phyloP scores from a whole-genome alignment of 106 monocot genomes.

The Apostasia shenzhenica region DNA sequence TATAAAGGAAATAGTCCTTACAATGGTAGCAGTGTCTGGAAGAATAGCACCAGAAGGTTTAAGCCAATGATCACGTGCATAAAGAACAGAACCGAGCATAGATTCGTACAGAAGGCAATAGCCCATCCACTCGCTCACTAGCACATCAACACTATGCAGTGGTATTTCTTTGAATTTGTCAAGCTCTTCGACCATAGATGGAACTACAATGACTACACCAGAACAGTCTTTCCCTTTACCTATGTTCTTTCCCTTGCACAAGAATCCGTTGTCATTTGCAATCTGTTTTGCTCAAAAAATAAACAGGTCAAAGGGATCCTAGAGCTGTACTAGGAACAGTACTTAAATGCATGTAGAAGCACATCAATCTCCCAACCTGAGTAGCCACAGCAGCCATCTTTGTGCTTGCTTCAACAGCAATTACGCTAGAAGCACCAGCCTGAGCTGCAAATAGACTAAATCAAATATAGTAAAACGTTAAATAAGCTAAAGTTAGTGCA shows the following conservation, averaged over 20 bases:
- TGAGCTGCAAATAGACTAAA: slow-evolving; percentile 92
- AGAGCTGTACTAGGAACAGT: not conserved
- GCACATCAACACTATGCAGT: slow-evolving; percentile 69
- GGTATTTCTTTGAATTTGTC: slow-evolving; percentile 45
- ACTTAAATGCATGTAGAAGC: not conserved
- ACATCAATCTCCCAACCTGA: slow-evolving; percentile 27
- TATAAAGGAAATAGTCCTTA: slow-evolving; percentile 11
- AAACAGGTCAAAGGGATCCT: not conserved
- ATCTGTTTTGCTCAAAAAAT: slow-evolving; percentile 34
- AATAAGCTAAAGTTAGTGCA: too few relatives aligned
- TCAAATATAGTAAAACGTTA: slow-evolving; percentile 3
- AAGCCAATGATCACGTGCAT: slow-evolving; percentile 90
- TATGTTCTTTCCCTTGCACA: slow-evolving; percentile 15
- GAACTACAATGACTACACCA: slow-evolving; percentile 65
- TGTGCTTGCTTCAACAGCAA: slow-evolving; percentile 92
- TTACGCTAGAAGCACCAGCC: slow-evolving; percentile 86
- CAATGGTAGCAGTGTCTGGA: slow-evolving; percentile 87
- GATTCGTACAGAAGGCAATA: slow-evolving; percentile 92
- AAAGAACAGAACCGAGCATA: slow-evolving; percentile 90
- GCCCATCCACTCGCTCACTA: slow-evolving; percentile 99
- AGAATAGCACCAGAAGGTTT: slow-evolving; percentile 95
- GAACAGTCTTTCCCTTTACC: slow-evolving; percentile 15
- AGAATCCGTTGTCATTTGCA: slow-evolving; percentile 64
- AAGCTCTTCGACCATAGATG: slow-evolving; percentile 87
- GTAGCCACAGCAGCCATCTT: slow-evolving; percentile 88